Base-by-base conservation (phyloP, 495 filamentous ascomycete genomes). In the Penicillium chermesinum region DNA sequence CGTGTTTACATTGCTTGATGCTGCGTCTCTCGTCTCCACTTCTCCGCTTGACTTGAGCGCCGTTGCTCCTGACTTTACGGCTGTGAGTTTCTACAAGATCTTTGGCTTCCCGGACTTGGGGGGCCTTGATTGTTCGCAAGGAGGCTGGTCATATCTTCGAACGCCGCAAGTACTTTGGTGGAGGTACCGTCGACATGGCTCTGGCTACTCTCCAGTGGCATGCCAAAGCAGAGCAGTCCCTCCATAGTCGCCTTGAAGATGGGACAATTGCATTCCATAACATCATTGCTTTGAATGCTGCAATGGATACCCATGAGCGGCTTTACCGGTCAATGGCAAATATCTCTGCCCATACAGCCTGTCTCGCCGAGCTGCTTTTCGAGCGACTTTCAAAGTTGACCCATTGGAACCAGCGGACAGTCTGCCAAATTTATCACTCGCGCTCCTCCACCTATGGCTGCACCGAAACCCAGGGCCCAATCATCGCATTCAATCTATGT, bases 91-190 rank as follows among this genome's bases (percentile, higher is more conserved):
- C 56, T 94, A 95, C 66, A 97, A 97, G 65, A 93, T 97, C 17
- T 97, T 96, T 62, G 91, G 91, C 3, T 96, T 96, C 56, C 91
- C 91, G 0, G 88, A 97, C 58, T 69, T 97, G 0, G 91, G n/a
- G 91, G 6, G 91, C 84, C 3, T 70, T 97, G 61, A 85, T 97
- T 43, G 84, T 96, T 7, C 78, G 85, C 35, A 88, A 89, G 50
- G 73, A 74, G 27, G 76, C 85, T n/a, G 80, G 74, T 1, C 58
- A 69, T 17, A 69, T 86, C 1, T 80, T 96, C 35, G 64, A 70
- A 33, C 69, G 73, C 18, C 79, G 89, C 36, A 78, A 67, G 53
- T 97, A 91, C 58, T 97, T 97, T 62, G 91, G 91, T 2, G 91
- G 91, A n/a, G 91, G 91, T 5, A 97, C 91, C 0, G 91, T 96